Evolutionary conservation across 345 rosid species (phyloP).

Genomic region (Syzygium jambos): DNA sequence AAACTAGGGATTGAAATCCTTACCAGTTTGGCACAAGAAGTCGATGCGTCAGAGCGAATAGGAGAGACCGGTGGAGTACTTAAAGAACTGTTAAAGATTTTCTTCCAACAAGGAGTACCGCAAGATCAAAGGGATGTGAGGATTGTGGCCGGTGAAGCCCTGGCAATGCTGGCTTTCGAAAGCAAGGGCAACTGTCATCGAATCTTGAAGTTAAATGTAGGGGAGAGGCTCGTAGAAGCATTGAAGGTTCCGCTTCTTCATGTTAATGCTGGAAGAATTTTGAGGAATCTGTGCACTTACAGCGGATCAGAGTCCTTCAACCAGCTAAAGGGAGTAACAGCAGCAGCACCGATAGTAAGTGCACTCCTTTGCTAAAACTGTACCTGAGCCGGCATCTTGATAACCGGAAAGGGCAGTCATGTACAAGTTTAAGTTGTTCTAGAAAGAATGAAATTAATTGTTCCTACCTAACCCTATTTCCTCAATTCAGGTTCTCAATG

Average conservation of each 20-base stretch:
- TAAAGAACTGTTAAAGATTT: slow-evolving; percentile 56
- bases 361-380: neutral
- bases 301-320: slow-evolving; percentile 34
- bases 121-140: slow-evolving; percentile 27
- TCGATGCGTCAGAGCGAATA: slow-evolving; percentile 55
- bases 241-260: slow-evolving; percentile 39
- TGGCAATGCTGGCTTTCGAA: slow-evolving; percentile 69
- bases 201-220: slow-evolving; percentile 43
- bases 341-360: slow-evolving; percentile 62
- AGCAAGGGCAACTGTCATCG: slow-evolving; percentile 59
- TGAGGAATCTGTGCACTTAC: slow-evolving; percentile 52
- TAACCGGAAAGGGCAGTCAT: neutral
- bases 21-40: slow-evolving; percentile 60
- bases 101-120: slow-evolving; percentile 21
- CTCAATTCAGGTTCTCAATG: slow-evolving; percentile 51
- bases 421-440: neutral
- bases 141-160: slow-evolving; percentile 72
- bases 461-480: neutral
- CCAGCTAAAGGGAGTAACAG: slow-evolving; percentile 36
- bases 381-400: neutral
- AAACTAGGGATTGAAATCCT: slow-evolving; percentile 59
- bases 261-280: slow-evolving; percentile 61
- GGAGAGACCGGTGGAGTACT: slow-evolving; percentile 73
- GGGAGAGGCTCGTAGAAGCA: slow-evolving; percentile 37
- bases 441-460: neutral